Evolutionary conservation across 2,329 filamentous ascomycete genomes (phyloP).

Genomic region (Nannizziopsis barbatae): DNA sequence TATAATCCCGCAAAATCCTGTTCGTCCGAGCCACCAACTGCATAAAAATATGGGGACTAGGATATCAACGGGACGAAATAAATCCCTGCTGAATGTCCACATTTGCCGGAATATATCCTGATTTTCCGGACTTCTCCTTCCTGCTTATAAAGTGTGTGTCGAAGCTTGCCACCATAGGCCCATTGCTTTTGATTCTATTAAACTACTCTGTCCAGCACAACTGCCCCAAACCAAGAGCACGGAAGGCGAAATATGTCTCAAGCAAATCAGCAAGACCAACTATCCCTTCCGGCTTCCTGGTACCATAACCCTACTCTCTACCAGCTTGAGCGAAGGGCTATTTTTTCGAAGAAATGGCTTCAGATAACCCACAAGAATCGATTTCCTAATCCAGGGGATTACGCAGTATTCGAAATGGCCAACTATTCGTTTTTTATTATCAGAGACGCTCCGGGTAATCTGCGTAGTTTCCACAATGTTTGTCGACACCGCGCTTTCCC

Average conservation of each 20-base stretch:
- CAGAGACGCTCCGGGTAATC: slow-evolving; percentile 40
- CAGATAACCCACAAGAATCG: slow-evolving; percentile 35
- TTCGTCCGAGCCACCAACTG: too few species aligned
- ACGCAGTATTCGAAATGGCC: slow-evolving; percentile 45
- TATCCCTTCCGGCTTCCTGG: slow-evolving; percentile 42
- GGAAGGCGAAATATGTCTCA: too few species aligned
- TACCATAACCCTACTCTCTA: slow-evolving; percentile 45
- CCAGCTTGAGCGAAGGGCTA: slow-evolving; percentile 46
- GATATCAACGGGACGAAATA: too few species aligned
- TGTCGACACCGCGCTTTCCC: slow-evolving; percentile 51
- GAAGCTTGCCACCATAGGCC: too few species aligned
- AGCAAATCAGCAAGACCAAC: neutral
- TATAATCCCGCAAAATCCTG: too few species aligned
- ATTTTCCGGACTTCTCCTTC: too few species aligned
- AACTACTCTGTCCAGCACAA: neutral
- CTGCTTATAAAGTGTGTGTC: too few species aligned
- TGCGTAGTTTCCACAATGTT: slow-evolving; percentile 51
- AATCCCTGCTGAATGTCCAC: too few species aligned
- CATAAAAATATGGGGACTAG: too few species aligned
- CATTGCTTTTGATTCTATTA: too few species aligned
- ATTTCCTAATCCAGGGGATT: slow-evolving; percentile 45
- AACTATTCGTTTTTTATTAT: slow-evolving; percentile 47
- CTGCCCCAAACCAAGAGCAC: neutral
- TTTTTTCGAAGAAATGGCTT: slow-evolving; percentile 46
- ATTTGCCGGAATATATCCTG: too few species aligned